Conservation (phyloP, 78 protist species). For the Emiliania huxleyi region DNA sequence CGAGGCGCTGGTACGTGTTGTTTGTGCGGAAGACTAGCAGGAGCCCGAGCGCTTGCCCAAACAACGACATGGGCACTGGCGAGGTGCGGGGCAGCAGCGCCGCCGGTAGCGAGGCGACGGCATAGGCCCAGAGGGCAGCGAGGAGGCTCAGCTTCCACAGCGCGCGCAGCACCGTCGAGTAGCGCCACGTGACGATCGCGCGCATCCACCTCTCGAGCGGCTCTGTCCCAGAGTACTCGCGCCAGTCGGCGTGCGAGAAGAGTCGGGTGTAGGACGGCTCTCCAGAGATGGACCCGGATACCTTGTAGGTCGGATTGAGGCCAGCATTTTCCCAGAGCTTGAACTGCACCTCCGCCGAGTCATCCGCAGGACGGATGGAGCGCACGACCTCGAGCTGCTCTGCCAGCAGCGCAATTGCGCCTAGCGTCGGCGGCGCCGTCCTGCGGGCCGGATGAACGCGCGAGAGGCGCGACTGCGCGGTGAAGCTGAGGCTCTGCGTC, state of each 20-base stretch:
- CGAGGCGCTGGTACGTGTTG: neutral
- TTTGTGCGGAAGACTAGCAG: neutral
- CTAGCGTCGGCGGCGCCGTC: no score
- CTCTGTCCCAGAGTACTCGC: neutral
- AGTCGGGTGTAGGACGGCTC: neutral
- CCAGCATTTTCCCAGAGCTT: neutral
- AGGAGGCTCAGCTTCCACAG: neutral
- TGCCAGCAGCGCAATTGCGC: no score
- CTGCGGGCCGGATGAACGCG: no score
- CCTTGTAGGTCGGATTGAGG: neutral
- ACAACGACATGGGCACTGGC: neutral
- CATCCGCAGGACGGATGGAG: neutral
- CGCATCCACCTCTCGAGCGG: neutral
- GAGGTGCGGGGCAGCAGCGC: neutral
- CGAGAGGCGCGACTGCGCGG: no score
- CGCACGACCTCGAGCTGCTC: neutral
- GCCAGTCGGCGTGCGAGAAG: neutral
- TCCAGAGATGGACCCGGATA: neutral
- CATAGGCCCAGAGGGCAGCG: neutral
- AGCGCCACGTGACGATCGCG: neutral
- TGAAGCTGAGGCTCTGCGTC: no score
- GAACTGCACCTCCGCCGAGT: neutral
- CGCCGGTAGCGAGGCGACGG: neutral
- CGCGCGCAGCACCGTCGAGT: neutral
- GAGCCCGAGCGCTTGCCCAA: neutral